phyloP scores from a whole-genome alignment of 495 filamentous ascomycete genomes.

The Echria macrotheca region DNA sequence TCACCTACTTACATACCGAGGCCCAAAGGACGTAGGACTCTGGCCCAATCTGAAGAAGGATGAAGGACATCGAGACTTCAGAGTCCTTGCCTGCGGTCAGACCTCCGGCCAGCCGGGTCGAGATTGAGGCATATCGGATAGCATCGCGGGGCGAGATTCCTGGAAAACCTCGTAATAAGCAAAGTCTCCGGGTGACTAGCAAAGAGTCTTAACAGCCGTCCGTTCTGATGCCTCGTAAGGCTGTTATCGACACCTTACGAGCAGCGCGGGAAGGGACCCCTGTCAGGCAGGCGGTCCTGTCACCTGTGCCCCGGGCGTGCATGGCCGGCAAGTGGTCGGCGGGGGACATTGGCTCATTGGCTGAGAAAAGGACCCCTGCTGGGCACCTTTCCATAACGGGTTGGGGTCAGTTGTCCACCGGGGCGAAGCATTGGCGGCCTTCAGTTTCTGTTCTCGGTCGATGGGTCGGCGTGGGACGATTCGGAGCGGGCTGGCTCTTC shows the following conservation, averaged over 20 bases:
- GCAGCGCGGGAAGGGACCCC: not conserved
- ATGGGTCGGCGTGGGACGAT: not conserved
- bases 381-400: too few species aligned
- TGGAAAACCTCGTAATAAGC: not conserved
- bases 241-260: not conserved
- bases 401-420: too few species aligned
- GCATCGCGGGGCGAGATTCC: not conserved
- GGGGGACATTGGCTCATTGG: constrained; percentile 3
- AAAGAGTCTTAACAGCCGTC: not conserved
- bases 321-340: not conserved
- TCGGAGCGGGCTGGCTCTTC: not conserved
- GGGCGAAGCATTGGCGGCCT: constrained; percentile 14
- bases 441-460: not conserved
- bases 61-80: not conserved
- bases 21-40: not conserved
- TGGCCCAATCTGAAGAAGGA: not conserved
- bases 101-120: not conserved
- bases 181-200: not conserved
- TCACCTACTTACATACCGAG: too few species aligned
- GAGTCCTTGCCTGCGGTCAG: constrained; percentile 5
- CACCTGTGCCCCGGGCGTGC: constrained; percentile 3
- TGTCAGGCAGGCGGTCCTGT: not conserved
- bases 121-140: not conserved
- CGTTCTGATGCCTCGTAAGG: not conserved
- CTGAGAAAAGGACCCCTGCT: too few species aligned